Base-by-base conservation (phyloP, 768 basidiomycete species). In the Amanita brunnescens region DNA sequence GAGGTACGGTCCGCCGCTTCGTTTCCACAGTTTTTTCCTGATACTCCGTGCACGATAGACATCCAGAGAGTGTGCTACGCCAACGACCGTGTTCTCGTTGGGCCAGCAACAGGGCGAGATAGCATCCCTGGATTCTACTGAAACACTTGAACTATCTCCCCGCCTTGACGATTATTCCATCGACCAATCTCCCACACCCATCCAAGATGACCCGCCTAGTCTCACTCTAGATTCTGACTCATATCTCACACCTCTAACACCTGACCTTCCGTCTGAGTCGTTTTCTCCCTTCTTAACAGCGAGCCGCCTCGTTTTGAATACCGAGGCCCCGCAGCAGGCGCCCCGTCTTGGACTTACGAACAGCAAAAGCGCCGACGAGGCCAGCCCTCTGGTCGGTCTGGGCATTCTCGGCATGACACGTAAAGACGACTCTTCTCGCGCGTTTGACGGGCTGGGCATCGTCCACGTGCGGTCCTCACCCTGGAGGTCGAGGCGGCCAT, bases 401-500 rank as follows among this genome's bases (percentile, higher is more conserved):
- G 49, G 49, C 10, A 33, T 51, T 6, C 33, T 20, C 12, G 33
- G 34, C 23, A 0, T 51, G 5, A 23, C 39, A 9, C 49, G 39
- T 7, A 43, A 51, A 42, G 49, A 51, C 12, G 49, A 51, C 20
- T 3, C n/a, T n/a, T 39, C 26, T 5, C 39, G n/a, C 40, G 10
- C 49, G 5, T 51, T 51, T 23, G 49, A 51, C 9, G 49, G 41
- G 14, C 29, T 51, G 21, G 49, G 49, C 8, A 29, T 42, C 18
- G 40, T 51, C 16, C 49, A 10, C 30, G 23, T 51, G n/a, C 49
- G 38, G 16, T 48, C 47, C 5, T 35, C 47, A 2, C 47, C 47
- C 14, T 48, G 47, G 47, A 48, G 35, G 45, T 18, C 45, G 42
- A 44, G 42, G 8, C 20, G 1, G 23, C 16, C 14, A 9, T 45